Evolutionary conservation across 306 rosid species (phyloP), one percentile per base, ranked within the genome.

Genomic region (Cicer pinnatifidum): DNA sequence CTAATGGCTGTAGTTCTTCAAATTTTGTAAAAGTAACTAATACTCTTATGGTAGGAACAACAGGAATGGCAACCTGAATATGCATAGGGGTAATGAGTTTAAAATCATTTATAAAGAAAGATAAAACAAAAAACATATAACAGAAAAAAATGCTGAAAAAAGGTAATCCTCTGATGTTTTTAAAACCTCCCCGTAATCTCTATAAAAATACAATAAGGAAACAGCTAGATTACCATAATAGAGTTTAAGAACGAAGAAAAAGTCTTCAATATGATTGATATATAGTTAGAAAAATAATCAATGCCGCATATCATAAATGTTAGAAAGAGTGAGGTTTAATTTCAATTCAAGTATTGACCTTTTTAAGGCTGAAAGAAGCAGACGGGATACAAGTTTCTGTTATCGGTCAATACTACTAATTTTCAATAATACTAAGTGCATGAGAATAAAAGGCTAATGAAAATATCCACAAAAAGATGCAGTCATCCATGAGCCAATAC

Each of bases 21-120:
- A 90, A 90, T 82, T 91, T 95, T 0, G 99, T 90, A 74, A 95
- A 95, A 47, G 96, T 91, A 57, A 95, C 97, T 41, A 95, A 75
- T 44, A 95, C 99, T 73, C 88, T 86, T 71, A 95, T 91, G 13
- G 97, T 95, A n/a, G 97, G 97, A 83, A 95, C 89, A 78, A 95
- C 97, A 5, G 97, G 99, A 71, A 95, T 91, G 37, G 99, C 99
- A 69, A 95, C 99, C 99, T 95, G 82, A 50, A 80, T 11, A 52
- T 38, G 59, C 75, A 80, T 12, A 69, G 23, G 41, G 53, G 10
- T 8, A 41, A 79, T 75, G 20, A 67, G 7, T 60, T 76, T 60
- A 71, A 45, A 56, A 50, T 35, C 33, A 60, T 51, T 15, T 28
- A 43, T 11, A 28, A 50, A 71, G 16, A 66, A 17, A 65, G 48